Base-by-base conservation (phyloP, 108 stramenopile species). In the Stephanodiscus triporus region DNA sequence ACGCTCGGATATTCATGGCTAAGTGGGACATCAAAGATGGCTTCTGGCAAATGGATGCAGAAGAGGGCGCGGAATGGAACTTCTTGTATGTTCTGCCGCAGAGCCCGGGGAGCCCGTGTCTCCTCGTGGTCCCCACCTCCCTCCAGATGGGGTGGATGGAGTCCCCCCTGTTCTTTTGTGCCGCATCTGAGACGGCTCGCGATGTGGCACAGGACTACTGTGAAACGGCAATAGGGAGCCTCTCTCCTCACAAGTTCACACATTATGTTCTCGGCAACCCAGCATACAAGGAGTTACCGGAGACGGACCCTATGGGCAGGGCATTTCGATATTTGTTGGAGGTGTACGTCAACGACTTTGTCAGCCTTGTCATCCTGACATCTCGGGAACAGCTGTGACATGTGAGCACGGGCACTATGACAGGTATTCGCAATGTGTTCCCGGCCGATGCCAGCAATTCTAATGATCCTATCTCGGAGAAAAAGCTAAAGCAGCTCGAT, bases 81-180 rank as follows among this genome's bases (percentile, higher is more conserved):
- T 74, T 74, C 32, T 36, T 53, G 0, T 74, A 74, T 36, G 73
- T 74, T 1, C 54, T 74, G n/a, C 73, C 73, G 20, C 60, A 63
- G 30, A 23, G 29, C 17, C 40, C 54, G 32, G 60, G 60, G 2
- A n/a, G 54, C 10, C 60, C 58, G 9, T 16, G 53, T 0, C n/a
- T 30, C 0, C 17, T 85, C 6, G 84, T 76, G 6, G 40, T 85
- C 23, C 84, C 81, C 6, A 34, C 68, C 19, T 47, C 59, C 8
- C 65, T 81, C 17, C 84, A 82, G 3, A 80, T 86, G 75, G 79
- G 79, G 0, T 81, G 79, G 84, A 48, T 32, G 20, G 65, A 77
- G 34, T 68, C 56, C 1, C 85, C 85, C 5, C 82, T 82, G 3
- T 76, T 55, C 22, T 85, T 86, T 45, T 70, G 66, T 11, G 68